Base-by-base conservation (phyloP, 1,284 basidiomycete genomes). In the Ustilago xerochloae region DNA sequence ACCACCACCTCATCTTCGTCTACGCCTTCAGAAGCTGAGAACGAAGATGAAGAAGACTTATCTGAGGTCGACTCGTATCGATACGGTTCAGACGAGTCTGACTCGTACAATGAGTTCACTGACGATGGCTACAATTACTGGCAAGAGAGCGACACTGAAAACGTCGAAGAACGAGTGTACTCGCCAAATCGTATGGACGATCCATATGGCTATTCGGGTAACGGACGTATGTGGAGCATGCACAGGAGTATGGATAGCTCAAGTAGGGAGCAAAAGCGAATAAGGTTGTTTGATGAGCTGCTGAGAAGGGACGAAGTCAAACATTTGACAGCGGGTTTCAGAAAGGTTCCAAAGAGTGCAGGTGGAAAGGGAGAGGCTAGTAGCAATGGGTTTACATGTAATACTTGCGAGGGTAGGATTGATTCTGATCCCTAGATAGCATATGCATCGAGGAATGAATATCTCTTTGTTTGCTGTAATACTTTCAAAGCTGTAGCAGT, bases 211-310 rank as follows among this genome's bases (percentile, higher is more conserved):
- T 15, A 20, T 18, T 55, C 36, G 13, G 6, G 1, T 5, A 35
- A 51, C 20, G 62, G 50, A 6, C 3, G 5, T 4, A 16, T 55
- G 6, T 66, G 57, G 63, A 22, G 39, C 1, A 43, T 20, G 9
- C 4, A 13, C 1, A 28, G 57, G 7, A n/a, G 39, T 3, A 20
- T 61, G 51, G 45, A 18, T 0, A 2, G 2, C 2, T 13, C 9
- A 20, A 4, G 20, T 0, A 33, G 50, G 2, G 38, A 58, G n/a
- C 49, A 53, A 8, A 57, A 33, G 20, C 39, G 48, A 16, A 51
- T 61, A 41, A 28, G 28, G 5, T 15, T 62, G 16, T 68, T 68
- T 22, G 65, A 68, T 15, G 45, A 68, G 26, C 39, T 68, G 22
- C 13, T 68, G 18, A 39, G 58, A 16, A 56, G 59, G 33, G 64